phyloP scores from a whole-genome alignment of 257 asterid genomes.

The Gentiana straminea region DNA sequence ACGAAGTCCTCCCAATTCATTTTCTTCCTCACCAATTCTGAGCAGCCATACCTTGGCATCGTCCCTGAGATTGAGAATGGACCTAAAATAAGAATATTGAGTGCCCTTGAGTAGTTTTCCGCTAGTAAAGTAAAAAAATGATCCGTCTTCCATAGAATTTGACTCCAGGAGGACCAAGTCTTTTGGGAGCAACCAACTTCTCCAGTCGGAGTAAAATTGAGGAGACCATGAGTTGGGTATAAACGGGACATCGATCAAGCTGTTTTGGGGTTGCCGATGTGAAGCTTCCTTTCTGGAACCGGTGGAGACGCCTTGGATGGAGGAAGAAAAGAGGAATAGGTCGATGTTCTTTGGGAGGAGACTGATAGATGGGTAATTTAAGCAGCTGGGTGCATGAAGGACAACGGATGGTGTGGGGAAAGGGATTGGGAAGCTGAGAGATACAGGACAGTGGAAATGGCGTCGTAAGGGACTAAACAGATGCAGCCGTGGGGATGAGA shows the following conservation, averaged over 20 bases:
- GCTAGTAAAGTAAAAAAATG: conserved; percentile 2
- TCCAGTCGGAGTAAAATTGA: conserved; percentile 58
- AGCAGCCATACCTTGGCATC: conserved; percentile 41
- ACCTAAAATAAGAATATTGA: conserved; percentile 7
- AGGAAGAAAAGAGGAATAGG: conserved; percentile 60
- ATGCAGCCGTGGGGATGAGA: no score
- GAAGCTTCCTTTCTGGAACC: conserved; percentile 22
- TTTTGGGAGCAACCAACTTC: conserved; percentile 52
- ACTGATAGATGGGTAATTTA: conserved; percentile 44
- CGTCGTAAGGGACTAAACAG: conserved; percentile 55
- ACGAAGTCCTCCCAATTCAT: conserved; percentile 10
- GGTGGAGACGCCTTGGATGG: conserved; percentile 18
- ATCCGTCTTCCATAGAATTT: conserved; percentile 10
- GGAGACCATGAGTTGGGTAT: conserved; percentile 38
- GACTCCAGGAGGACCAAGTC: conserved; percentile 31
- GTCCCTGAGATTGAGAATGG: conserved; percentile 34
- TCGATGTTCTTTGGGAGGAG: conserved; percentile 88
- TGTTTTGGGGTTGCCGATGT: conserved; percentile 5
- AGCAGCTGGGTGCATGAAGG: conserved; percentile 70
- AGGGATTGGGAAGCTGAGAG: conserved; percentile 60
- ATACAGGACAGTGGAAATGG: conserved; percentile 55
- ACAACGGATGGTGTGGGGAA: conserved; percentile 64
- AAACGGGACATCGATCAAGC: conserved; percentile 13
- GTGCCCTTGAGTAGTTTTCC: conserved; percentile 25
- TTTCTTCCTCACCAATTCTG: conserved; percentile 36